These are phyloP conservation scores for Scedosporium boydii DNA, from an alignment of 2,329 filamentous ascomycete species.

Conservation along the genomic window DNA sequence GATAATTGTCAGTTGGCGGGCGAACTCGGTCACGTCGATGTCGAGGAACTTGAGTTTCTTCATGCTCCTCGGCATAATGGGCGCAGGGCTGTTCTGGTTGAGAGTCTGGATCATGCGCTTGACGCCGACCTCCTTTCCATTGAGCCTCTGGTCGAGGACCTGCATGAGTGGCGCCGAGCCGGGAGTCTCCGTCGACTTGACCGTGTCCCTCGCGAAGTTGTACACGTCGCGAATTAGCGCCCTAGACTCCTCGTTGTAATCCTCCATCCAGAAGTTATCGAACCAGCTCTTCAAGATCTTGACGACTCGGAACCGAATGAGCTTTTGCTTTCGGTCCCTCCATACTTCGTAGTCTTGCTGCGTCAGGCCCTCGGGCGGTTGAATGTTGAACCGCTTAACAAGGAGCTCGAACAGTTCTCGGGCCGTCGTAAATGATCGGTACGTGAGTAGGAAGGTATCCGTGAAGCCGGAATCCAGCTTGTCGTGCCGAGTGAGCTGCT, in stretches of 20 bases:
- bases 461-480: conserved; percentile 93
- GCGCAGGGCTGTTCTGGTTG: conserved; percentile 70
- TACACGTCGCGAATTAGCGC: conserved; percentile 82
- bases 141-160: conserved; percentile 78
- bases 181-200: conserved; percentile 88
- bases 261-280: conserved; percentile 98
- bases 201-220: conserved; percentile 81
- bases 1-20: conserved; percentile 94
- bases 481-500: conserved; percentile 92
- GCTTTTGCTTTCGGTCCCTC: conserved; percentile 91
- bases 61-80: conserved; percentile 98
- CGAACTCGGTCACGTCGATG: conserved; percentile 92
- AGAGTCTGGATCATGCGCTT: conserved; percentile 82
- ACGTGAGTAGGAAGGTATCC: conserved; percentile 94
- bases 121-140: conserved; percentile 76
- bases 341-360: conserved; percentile 73
- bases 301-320: conserved; percentile 89
- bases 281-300: conserved; percentile 99
- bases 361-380: conserved; percentile 74
- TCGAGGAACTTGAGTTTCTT: conserved; percentile 98
- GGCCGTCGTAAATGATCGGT: conserved; percentile 87
- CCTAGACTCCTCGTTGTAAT: conserved; percentile 71
- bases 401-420: conserved; percentile 87
- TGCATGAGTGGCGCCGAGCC: conserved; percentile 77
- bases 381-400: conserved; percentile 83